phyloP scores from a whole-genome alignment of 306 rosid genomes.

The Ceratonia siliqua region DNA sequence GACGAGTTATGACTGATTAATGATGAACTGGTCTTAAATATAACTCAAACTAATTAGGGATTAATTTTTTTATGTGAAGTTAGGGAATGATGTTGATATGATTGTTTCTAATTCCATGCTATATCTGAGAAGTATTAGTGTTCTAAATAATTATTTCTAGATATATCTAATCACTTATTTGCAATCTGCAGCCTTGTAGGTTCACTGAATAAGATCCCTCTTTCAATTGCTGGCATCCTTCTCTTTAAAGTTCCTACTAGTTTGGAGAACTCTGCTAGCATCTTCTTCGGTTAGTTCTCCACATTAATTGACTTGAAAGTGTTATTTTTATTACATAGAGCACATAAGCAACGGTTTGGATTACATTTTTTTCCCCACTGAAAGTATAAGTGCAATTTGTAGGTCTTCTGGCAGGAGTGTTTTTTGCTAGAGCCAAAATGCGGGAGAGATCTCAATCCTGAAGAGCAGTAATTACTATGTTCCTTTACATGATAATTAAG shows the following conservation, averaged over 20 bases:
- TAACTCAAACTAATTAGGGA: slow-evolving; percentile 3
- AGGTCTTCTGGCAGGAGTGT: slow-evolving; percentile 96
- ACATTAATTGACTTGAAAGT: neutral
- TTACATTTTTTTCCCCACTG: slow-evolving; percentile 27
- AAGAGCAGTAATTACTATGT: slow-evolving; percentile 8
- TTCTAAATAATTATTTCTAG: neutral
- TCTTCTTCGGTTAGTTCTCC: slow-evolving; percentile 76
- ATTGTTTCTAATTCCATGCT: slow-evolving; percentile 3
- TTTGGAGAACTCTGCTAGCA: slow-evolving; percentile 88
- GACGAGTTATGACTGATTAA: slow-evolving; percentile 9
- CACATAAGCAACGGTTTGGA: slow-evolving; percentile 10
- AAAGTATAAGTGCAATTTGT: slow-evolving; percentile 34
- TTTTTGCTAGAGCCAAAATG: slow-evolving; percentile 95
- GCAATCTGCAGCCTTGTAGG: slow-evolving; percentile 85
- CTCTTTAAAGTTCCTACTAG: slow-evolving; percentile 94
- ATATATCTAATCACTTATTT: slow-evolving; percentile 37
- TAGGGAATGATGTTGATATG: slow-evolving; percentile 4
- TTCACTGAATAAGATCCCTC: slow-evolving; percentile 96
- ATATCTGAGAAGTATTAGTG: neutral
- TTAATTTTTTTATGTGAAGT: neutral
- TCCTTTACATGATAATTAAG: neutral
- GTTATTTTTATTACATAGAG: neutral
- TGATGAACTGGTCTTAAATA: slow-evolving; percentile 7
- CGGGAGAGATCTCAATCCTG: slow-evolving; percentile 66
- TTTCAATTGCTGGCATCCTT: slow-evolving; percentile 86